phyloP scores from a whole-genome alignment of 2,329 filamentous ascomycete species.

The Cladobotryum protrusum region DNA sequence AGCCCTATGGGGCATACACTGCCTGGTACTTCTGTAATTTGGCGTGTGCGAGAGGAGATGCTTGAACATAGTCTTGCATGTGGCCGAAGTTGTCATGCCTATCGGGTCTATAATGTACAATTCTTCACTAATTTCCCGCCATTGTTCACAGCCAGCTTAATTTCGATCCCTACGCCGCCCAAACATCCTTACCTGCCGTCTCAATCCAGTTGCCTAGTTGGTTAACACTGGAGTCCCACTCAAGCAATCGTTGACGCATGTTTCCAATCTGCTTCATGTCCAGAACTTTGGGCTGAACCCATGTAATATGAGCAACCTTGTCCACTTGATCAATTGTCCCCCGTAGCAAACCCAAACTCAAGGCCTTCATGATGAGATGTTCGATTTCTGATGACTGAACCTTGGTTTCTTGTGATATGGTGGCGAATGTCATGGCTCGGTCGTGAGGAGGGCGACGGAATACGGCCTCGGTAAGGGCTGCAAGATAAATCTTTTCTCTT shows the following conservation, averaged over 20 bases:
- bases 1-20: too few species aligned
- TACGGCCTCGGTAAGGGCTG: conserved; percentile 89
- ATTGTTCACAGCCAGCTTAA: neutral
- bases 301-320: conserved; percentile 89
- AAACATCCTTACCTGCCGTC: conserved; percentile 86
- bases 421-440: conserved; percentile 84
- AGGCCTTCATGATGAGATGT: conserved; percentile 98
- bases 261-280: conserved; percentile 92
- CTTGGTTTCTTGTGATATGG: conserved; percentile 88
- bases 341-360: conserved; percentile 81
- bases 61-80: too few species aligned
- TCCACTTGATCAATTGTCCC: conserved; percentile 97
- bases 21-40: too few species aligned
- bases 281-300: conserved; percentile 97
- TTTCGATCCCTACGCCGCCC: conserved; percentile 61
- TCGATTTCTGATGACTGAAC: conserved; percentile 89
- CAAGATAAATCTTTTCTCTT: conserved; percentile 96
- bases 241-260: conserved; percentile 80
- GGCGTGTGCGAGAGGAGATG: too few species aligned
- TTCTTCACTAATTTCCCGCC: neutral
- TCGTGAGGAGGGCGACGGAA: conserved; percentile 95
- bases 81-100: neutral
- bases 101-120: conserved; percentile 22
- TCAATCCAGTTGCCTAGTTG: conserved; percentile 97
- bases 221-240: conserved; percentile 96